Conservation (phyloP, 2,329 filamentous ascomycete species). For the Fusarium napiforme region DNA sequence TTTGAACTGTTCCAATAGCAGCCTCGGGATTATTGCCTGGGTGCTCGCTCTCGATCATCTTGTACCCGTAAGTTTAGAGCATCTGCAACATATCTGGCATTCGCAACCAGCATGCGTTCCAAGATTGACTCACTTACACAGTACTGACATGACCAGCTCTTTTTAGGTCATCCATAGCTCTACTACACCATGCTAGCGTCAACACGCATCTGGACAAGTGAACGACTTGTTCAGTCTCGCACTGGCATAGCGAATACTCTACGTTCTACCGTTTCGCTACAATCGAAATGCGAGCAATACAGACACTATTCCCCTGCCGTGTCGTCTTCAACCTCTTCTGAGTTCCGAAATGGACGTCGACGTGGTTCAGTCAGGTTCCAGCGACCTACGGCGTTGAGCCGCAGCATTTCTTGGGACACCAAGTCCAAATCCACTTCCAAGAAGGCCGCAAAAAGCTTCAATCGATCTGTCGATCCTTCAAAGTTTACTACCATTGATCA, state of each 20-base stretch:
- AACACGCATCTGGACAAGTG: conserved; percentile 45
- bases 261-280: conserved; percentile 24
- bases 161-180: background rate
- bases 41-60: conserved; percentile 8
- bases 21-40: conserved; percentile 9
- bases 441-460: conserved; percentile 52
- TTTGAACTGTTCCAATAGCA: conserved; percentile 12
- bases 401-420: conserved; percentile 60
- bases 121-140: background rate
- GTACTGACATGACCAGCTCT: conserved; percentile 5
- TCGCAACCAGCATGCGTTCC: background rate
- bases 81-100: background rate
- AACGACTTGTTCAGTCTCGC: conserved; percentile 40
- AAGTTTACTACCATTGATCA: conserved; percentile 52
- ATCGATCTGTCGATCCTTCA: conserved; percentile 52
- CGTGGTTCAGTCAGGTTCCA: conserved; percentile 57
- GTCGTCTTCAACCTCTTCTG: conserved; percentile 58
- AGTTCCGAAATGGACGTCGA: conserved; percentile 57
- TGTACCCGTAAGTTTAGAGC: conserved; percentile 10
- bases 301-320: conserved; percentile 62
- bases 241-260: conserved; percentile 18
- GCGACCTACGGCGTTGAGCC: conserved; percentile 57
- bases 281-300: conserved; percentile 38
- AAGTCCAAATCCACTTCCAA: conserved; percentile 53
- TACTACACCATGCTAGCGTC: conserved; percentile 40